These are phyloP conservation scores for Aureobasidium sp. DNA, from an alignment of 2,329 filamentous ascomycete genomes.

Conservation along the genomic window DNA sequence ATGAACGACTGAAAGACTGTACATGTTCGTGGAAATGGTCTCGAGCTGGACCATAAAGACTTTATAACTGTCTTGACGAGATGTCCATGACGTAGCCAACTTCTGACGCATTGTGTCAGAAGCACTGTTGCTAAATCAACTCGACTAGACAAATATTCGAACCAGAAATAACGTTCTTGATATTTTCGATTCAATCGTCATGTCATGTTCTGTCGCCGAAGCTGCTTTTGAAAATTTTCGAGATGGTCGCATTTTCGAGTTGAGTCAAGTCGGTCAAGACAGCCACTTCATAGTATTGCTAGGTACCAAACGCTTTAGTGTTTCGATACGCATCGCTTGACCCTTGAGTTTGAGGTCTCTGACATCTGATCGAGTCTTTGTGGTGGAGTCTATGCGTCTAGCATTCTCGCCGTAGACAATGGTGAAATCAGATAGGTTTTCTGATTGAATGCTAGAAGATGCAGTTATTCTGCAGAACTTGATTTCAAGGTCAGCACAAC, in stretches of 20 bases:
- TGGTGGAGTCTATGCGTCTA: conserved; percentile 32
- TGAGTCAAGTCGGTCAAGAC: background rate
- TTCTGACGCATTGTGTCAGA: background rate
- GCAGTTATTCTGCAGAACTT: conserved; percentile 37
- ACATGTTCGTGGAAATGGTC: background rate
- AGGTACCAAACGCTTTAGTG: conserved; percentile 25
- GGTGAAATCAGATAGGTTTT: conserved; percentile 36
- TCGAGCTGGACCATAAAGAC: background rate
- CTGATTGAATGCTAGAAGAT: conserved; percentile 27
- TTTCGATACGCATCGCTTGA: conserved; percentile 25
- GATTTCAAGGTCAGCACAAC: background rate
- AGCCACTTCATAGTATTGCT: conserved; percentile 28
- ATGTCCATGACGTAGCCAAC: conserved; percentile 1
- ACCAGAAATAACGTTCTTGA: background rate
- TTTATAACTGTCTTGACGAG: background rate
- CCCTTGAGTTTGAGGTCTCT: conserved; percentile 23
- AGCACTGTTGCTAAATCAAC: background rate
- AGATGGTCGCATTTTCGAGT: background rate
- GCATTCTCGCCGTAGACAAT: conserved; percentile 34
- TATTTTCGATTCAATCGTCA: background rate
- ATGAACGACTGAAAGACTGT: background rate
- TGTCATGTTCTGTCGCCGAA: background rate
- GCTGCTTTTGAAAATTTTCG: background rate
- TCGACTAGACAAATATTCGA: background rate
- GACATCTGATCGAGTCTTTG: conserved; percentile 22